A percentile compares a stretch with the other conserved stretches of the same genome.
Evolutionary conservation across 345 rosid genomes (phyloP).

Genomic region (Gossypioides kirkii): DNA sequence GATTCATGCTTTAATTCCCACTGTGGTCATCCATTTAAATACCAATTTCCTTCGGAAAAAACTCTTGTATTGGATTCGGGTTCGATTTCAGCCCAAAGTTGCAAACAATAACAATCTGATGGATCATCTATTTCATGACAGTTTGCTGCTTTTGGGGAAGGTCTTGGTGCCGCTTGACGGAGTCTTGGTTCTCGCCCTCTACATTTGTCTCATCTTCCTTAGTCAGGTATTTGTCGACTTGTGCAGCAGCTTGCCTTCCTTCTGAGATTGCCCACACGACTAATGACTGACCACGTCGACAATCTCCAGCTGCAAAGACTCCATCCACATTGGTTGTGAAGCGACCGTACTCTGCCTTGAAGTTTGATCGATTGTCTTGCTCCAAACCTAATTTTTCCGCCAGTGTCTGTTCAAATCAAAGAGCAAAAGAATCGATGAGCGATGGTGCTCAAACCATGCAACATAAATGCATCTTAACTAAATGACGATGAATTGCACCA

Average conservation of each 20-base stretch:
- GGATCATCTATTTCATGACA: slow-evolving; percentile 32
- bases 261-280: slow-evolving; percentile 99
- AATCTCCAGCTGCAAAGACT: slow-evolving; percentile 95
- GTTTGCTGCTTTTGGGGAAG: slow-evolving; percentile 33
- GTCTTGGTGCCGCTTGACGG: slow-evolving; percentile 31
- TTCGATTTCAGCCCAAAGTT: not conserved
- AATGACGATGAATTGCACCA: not conserved
- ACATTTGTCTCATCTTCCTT: slow-evolving; percentile 24
- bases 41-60: not conserved
- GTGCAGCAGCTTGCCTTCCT: slow-evolving; percentile 92
- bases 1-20: not conserved
- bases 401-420: slow-evolving; percentile 34
- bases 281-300: slow-evolving; percentile 92
- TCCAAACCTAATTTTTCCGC: slow-evolving; percentile 91
- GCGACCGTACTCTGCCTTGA: slow-evolving; percentile 92
- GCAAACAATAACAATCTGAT: not conserved
- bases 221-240: slow-evolving; percentile 66
- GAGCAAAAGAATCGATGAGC: not conserved
- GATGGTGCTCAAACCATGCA: not conserved
- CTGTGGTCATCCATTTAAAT: not conserved
- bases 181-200: slow-evolving; percentile 24
- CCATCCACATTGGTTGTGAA: slow-evolving; percentile 80
- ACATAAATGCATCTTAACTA: not conserved
- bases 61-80: not conserved
- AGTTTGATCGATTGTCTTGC: slow-evolving; percentile 75